phyloP scores from a whole-genome alignment of 1,284 basidiomycete genomes.

The Volvariella surrecta region DNA sequence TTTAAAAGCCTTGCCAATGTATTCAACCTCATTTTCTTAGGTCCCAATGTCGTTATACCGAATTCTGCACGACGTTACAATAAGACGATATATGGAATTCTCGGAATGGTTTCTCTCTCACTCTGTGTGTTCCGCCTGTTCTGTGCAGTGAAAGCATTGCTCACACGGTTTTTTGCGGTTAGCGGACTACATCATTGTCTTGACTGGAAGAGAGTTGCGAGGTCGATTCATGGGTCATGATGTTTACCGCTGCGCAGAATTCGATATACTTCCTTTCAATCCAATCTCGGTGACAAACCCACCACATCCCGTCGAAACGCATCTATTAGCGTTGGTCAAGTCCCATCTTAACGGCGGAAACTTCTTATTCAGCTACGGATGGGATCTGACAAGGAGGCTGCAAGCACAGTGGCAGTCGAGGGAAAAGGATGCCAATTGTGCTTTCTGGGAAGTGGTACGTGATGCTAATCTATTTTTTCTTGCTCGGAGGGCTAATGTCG shows the following conservation, averaged over 20 bases:
- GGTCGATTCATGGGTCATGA: slow-evolving; percentile 80
- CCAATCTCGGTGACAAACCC: slow-evolving; percentile 58
- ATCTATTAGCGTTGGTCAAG: slow-evolving; percentile 81
- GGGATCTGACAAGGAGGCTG: slow-evolving; percentile 84
- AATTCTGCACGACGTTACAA: slow-evolving; percentile 45
- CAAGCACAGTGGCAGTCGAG: slow-evolving; percentile 72
- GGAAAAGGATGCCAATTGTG: slow-evolving; percentile 41
- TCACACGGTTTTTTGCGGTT: slow-evolving; percentile 2
- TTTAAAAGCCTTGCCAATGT: slow-evolving; percentile 5
- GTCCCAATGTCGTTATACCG: slow-evolving; percentile 44
- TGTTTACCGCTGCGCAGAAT: slow-evolving; percentile 87
- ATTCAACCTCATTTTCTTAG: slow-evolving; percentile 23
- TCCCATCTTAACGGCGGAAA: slow-evolving; percentile 76
- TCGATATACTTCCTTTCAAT: slow-evolving; percentile 84
- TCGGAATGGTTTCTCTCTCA: slow-evolving; percentile 82
- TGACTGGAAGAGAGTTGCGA: slow-evolving; percentile 78
- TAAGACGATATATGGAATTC: slow-evolving; percentile 73
- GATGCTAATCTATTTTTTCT: slow-evolving; percentile 7
- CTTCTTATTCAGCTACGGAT: slow-evolving; percentile 89
- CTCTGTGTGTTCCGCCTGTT: slow-evolving; percentile 54
- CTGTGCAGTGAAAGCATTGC: neutral
- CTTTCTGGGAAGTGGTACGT: slow-evolving; percentile 69
- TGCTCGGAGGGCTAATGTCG: slow-evolving; percentile 2
- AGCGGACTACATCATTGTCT: slow-evolving; percentile 92
- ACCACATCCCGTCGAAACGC: slow-evolving; percentile 82